phyloP scores from a whole-genome alignment of 257 asterid species.

The Solanum lycopersicoides region DNA sequence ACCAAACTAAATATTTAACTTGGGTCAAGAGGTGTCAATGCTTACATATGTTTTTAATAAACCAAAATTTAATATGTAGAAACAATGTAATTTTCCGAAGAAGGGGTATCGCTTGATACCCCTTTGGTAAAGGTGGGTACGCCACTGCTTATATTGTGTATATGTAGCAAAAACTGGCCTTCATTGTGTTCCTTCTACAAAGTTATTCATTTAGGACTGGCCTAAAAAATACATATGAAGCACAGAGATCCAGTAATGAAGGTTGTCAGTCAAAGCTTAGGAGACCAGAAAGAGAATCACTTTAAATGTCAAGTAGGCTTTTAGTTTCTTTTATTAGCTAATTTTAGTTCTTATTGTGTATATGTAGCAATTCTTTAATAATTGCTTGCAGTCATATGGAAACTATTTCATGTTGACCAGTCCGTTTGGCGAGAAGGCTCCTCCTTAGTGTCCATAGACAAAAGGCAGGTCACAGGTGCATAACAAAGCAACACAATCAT shows the following conservation, averaged over 20 bases:
- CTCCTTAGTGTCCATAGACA: background rate
- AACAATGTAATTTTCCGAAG: too few species aligned
- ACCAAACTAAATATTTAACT: too few species aligned
- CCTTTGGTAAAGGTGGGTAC: too few species aligned
- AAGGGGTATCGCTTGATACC: too few species aligned
- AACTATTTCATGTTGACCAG: background rate
- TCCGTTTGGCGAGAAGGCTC: background rate
- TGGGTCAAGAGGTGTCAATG: too few species aligned
- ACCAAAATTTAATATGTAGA: too few species aligned
- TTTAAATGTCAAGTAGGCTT: background rate
- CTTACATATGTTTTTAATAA: too few species aligned
- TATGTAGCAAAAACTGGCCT: background rate
- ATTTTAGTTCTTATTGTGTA: background rate
- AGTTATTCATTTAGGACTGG: background rate
- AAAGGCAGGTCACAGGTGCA: background rate
- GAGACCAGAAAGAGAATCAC: background rate
- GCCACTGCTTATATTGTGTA: background rate
- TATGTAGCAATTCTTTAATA: background rate
- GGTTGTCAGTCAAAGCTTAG: background rate
- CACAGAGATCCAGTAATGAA: background rate
- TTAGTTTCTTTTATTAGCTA: background rate
- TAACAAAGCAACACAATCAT: background rate
- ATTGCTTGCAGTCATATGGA: background rate
- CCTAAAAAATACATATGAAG: background rate
- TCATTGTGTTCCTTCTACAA: background rate